A percentile compares a stretch with the other conserved stretches of the same genome.
Conservation (phyloP, 257 asterid genomes). For the Vinca minor region DNA sequence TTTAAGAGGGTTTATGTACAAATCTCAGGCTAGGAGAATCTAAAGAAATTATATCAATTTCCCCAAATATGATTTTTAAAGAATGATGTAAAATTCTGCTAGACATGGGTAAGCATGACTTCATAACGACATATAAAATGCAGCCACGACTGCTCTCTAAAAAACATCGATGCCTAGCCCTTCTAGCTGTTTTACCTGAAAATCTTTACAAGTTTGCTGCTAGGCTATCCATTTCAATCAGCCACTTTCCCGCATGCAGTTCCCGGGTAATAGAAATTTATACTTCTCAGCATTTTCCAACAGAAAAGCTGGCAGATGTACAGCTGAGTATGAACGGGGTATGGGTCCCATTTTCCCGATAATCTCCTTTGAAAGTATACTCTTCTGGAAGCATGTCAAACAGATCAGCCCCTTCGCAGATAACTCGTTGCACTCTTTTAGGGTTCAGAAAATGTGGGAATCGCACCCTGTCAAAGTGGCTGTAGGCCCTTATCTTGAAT, state of each 20-base stretch:
- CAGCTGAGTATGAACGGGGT: constrained; percentile 73
- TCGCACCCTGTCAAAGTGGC: constrained; percentile 69
- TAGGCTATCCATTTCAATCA: constrained; percentile 19
- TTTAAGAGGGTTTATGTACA: constrained; percentile 20
- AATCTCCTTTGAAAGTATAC: constrained; percentile 64
- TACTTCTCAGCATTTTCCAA: constrained; percentile 58
- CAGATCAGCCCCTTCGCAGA: constrained; percentile 68
- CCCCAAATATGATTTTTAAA: constrained; percentile 21
- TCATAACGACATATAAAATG: constrained; percentile 35
- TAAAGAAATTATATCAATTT: constrained; percentile 23
- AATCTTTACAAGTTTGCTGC: constrained; percentile 27
- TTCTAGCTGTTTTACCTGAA: constrained; percentile 26
- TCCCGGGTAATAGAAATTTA: constrained; percentile 68
- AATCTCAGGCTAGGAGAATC: constrained; percentile 39
- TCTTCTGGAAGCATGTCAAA: constrained; percentile 91
- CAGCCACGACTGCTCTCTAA: constrained; percentile 32
- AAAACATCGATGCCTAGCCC: constrained; percentile 29
- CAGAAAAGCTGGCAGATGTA: constrained; percentile 75
- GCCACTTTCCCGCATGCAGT: constrained; percentile 67
- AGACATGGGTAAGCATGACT: constrained; percentile 30
- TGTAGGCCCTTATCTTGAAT: constrained; percentile 82
- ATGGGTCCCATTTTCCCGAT: constrained; percentile 81
- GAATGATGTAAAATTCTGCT: constrained; percentile 32
- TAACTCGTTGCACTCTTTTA: constrained; percentile 61
- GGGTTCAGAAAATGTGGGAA: constrained; percentile 62